These are phyloP conservation scores for Globisporangium apiculatum DNA, from an alignment of 352 stramenopile genomes.

Conservation along the genomic window DNA sequence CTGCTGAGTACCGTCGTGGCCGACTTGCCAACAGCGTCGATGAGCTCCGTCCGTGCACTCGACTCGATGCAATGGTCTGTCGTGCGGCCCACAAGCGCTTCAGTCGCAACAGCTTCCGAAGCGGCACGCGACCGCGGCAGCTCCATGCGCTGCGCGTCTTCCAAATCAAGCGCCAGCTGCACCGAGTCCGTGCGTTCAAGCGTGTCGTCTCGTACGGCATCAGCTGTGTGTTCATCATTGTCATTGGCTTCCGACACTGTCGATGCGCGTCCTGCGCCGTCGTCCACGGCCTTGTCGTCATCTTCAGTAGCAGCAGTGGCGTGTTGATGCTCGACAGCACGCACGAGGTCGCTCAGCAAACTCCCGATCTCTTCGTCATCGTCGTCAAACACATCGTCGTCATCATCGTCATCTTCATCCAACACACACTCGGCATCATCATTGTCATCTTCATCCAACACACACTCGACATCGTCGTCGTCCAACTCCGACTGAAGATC, in stretches of 20 bases:
- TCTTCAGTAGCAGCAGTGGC: no score
- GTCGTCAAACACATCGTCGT: conserved; percentile 3
- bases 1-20: conserved; percentile 11
- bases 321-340: conserved; percentile 3
- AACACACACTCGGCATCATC: conserved; percentile 1
- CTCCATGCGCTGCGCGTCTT: conserved; percentile 2
- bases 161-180: conserved; percentile 1
- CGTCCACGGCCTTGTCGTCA: no score
- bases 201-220: neutral
- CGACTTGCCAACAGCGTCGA: conserved; percentile 17
- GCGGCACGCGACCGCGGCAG: neutral
- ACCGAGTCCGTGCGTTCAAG: conserved; percentile 2
- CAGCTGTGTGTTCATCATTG: neutral
- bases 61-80: conserved; percentile 14
- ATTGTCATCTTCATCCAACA: neutral
- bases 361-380: conserved; percentile 23
- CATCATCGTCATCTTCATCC: conserved; percentile 15
- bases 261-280: no score
- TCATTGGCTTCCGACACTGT: no score
- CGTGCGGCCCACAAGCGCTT: neutral
- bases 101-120: conserved; percentile 4
- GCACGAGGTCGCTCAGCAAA: conserved; percentile 18
- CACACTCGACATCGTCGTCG: conserved; percentile 7
- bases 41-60: conserved; percentile 15
- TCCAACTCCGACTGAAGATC: conserved; percentile 5